Evolutionary conservation across 306 rosid genomes (phyloP), one percentile per base, ranked within the genome.

Genomic region (Cajanus cajan): DNA sequence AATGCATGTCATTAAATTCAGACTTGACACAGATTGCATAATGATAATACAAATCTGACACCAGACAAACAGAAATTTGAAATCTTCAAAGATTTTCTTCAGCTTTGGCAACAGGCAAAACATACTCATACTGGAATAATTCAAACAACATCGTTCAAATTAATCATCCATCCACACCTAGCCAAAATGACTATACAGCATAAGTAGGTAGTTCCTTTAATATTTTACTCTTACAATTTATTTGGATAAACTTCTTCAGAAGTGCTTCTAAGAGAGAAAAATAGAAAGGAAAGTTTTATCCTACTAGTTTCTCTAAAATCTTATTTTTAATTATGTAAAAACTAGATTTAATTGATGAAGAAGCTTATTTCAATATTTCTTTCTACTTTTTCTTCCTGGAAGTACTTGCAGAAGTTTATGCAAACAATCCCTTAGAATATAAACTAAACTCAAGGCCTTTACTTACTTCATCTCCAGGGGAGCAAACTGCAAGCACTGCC

Each of bases 381-480:
- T n/a, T n/a, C n/a, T n/a, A n/a, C n/a, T n/a, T n/a, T n/a, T n/a
- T n/a, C n/a, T n/a, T n/a, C n/a, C n/a, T n/a, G n/a, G n/a, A n/a
- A n/a, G n/a, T n/a, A n/a, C n/a, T n/a, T n/a, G n/a, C n/a, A n/a
- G n/a, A n/a, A n/a, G n/a, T n/a, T n/a, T n/a, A n/a, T n/a, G n/a
- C n/a, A n/a, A n/a, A n/a, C n/a, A n/a, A n/a, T n/a, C n/a, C n/a
- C n/a, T n/a, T n/a, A n/a, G n/a, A n/a, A n/a, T n/a, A n/a, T n/a
- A 28, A 28, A 28, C 31, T 28, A 28, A 28, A 1, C 31, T 22
- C 15, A 34, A 63, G 9, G 63, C 7, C n/a, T 34, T 45, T 39
- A 70, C 40, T 44, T 41, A 92, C 99, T 92, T 95, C 98, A 65
- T 95, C 97, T 24, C 98, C 96, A 0, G 99, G 97, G 24, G 97